These are phyloP conservation scores for Pseudogymnoascus sp. DNA, from an alignment of 2,329 filamentous ascomycete genomes.

Conservation along the genomic window DNA sequence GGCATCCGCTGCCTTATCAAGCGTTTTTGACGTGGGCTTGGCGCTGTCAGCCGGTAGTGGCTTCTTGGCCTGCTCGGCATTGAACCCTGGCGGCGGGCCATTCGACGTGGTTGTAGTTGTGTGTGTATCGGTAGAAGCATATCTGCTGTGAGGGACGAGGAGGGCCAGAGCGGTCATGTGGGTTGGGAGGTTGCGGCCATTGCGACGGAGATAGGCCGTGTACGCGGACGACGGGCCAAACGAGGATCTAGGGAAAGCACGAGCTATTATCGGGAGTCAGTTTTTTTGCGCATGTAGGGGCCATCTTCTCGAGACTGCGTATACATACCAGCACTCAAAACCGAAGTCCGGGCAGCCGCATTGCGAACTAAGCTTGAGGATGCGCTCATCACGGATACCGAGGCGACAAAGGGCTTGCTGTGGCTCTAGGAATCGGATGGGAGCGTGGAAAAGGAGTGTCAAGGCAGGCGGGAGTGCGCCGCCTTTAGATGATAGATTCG, in stretches of 20 bases:
- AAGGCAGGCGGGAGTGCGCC: not conserved
- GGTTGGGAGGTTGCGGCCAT: slow-evolving; percentile 26
- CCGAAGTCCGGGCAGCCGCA: slow-evolving; percentile 27
- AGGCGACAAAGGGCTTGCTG: not conserved
- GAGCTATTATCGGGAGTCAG: slow-evolving; percentile 19
- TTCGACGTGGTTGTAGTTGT: slow-evolving; percentile 31
- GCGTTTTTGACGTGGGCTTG: slow-evolving; percentile 25
- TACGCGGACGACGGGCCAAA: slow-evolving; percentile 26
- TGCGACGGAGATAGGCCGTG: slow-evolving; percentile 28
- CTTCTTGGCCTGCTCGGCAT: slow-evolving; percentile 60
- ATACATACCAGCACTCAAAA: slow-evolving; percentile 25
- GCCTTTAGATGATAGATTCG: slow-evolving; percentile 1
- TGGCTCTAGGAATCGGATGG: not conserved
- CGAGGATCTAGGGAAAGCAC: slow-evolving; percentile 23
- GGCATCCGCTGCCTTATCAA: slow-evolving; percentile 21
- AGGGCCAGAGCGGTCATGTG: slow-evolving; percentile 45
- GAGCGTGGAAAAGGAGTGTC: not conserved
- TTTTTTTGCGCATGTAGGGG: not conserved
- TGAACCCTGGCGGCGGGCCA: slow-evolving; percentile 63
- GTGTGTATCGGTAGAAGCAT: slow-evolving; percentile 53
- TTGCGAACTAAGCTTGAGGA: slow-evolving; percentile 30
- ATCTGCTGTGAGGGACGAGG: slow-evolving; percentile 45
- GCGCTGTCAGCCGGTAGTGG: slow-evolving; percentile 40
- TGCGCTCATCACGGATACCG: slow-evolving; percentile 26
- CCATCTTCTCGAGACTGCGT: slow-evolving; percentile 11